Base-by-base conservation (phyloP, 345 rosid species). In the Eucalyptus pauciflora region DNA sequence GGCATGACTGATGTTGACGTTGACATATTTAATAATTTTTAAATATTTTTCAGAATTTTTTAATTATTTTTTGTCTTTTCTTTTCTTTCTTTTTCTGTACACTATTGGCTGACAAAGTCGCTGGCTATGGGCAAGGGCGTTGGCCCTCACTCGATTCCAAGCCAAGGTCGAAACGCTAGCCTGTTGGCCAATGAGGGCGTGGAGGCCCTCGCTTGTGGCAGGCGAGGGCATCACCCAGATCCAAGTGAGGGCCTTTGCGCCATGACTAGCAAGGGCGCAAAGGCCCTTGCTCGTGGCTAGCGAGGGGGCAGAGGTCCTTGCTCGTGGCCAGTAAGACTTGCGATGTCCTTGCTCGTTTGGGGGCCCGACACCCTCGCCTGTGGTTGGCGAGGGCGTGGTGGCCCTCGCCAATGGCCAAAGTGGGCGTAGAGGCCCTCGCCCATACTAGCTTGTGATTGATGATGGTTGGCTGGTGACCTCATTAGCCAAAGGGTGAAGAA, bases 1-100 rank as follows among this genome's bases (percentile, higher is more conserved):
- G 24, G 4, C 9, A 51, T 0, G 8, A 3, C 0, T 0, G 1
- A 0, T 0, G 4, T 51, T 51, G 1, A 52, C 0, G 10, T 52
- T 52, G 1, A 52, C 56, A 18, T 0, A 18, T 52, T 52, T 52
- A 0, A 18, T 52, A 52, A 52, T 17, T 52, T 52, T 52, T 17
- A 52, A 18, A 52, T 52, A 17, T 7, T 17, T 52, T 52, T 51
- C 22, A 6, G 1, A 51, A 51, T 15, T 52, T 18, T 52, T 52
- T 52, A 7, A 52, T 17, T 7, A 7, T 52, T 52, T 17, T 17
- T 51, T 18, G 0, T 1, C 4, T 18, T 52, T 52, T 52, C 4
- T 18, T 52, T 52, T 52, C 10, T 52, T 18, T 52, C 24, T 7
- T 52, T 52, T 18, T 1, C 0, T 18, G 4, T 52, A 18, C 10